Conservation (phyloP, 805 yeast genomes). For the Candida yuanshanica region DNA sequence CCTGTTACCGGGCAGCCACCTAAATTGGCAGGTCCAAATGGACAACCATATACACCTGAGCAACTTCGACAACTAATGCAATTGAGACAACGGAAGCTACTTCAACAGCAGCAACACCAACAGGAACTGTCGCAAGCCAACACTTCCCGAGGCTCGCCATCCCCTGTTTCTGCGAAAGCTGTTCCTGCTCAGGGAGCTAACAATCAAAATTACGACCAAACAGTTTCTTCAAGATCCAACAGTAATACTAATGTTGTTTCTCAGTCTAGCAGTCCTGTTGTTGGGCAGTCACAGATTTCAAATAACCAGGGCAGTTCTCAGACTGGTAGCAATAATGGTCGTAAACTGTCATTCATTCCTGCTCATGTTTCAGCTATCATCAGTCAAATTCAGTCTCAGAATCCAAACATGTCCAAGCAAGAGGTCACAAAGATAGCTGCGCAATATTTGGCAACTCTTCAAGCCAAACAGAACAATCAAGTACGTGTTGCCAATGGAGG, state of each 20-base stretch:
- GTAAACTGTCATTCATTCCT: constrained; percentile 37
- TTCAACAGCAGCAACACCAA: constrained; percentile 14
- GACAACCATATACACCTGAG: constrained; percentile 53
- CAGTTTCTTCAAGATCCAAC: constrained; percentile 15
- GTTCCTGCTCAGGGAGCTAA: constrained; percentile 2
- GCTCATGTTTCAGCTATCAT: constrained; percentile 63
- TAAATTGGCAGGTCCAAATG: constrained; percentile 34
- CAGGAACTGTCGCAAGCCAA: constrained; percentile 1
- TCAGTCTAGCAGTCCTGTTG: constrained; percentile 9
- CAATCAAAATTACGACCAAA: background rate
- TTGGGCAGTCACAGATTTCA: constrained; percentile 6
- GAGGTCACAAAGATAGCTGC: constrained; percentile 66
- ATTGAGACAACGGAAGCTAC: constrained; percentile 23
- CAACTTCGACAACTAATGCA: constrained; percentile 55
- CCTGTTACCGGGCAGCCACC: constrained; percentile 4
- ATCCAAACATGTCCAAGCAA: constrained; percentile 56
- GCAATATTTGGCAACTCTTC: constrained; percentile 52
- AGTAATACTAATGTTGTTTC: constrained; percentile 15
- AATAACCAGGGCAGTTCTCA: constrained; percentile 1
- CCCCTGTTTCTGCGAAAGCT: constrained; percentile 12
- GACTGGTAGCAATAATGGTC: constrained; percentile 7
- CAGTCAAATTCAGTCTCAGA: constrained; percentile 57
- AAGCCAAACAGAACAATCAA: constrained; percentile 35
- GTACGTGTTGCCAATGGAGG: constrained; percentile 17
- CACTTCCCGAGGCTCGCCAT: constrained; percentile 6